Base-by-base conservation (phyloP, 306 rosid species). In the apple (Malus domestica) region DNA sequence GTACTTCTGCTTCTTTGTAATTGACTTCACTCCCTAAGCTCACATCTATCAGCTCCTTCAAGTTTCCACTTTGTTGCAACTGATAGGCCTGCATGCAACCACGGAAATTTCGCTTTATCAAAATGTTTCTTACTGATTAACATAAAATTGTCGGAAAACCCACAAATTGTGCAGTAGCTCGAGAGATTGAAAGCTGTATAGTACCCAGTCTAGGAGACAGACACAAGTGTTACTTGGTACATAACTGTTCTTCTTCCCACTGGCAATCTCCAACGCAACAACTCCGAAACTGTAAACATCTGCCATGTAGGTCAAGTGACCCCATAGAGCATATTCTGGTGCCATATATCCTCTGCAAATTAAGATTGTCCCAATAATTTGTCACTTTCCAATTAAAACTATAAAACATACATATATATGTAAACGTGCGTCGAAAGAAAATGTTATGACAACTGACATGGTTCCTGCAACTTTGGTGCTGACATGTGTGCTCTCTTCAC, bases 231-330 rank as follows among this genome's bases (percentile, higher is more conserved):
- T 60, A 29, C 14, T 75, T 60, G 88, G 89, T 42, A 80, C n/a
- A 67, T 76, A 82, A 49, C 65, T 82, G 73, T 79, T 86, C 78
- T 79, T 84, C 72, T 82, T 82, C 60, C 90, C 90, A 18, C 85
- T 80, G 30, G 77, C 71, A 52, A 89, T 57, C 80, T 87, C 94
- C 63, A 89, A 83, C 59, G 78, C 82, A 20, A 89, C 80, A 27
- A 89, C 85, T 71, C 94, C 88, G 22, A 82, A 87, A 74, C 94
- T 89, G 73, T 87, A 89, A 72, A 84, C 91, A 82, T 85, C 91
- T 71, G 85, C 91, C 76, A 87, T 87, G 63, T 59, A 15, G 15
- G 90, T 83, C 44, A 89, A 80, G 44, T 82, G 63, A 59, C 88
- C 91, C 91, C 90, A 85, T 54, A 85, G 68, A 13, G 88, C 93